Base-by-base conservation (phyloP, 257 asterid genomes). In the Orobanche coerulescens region DNA sequence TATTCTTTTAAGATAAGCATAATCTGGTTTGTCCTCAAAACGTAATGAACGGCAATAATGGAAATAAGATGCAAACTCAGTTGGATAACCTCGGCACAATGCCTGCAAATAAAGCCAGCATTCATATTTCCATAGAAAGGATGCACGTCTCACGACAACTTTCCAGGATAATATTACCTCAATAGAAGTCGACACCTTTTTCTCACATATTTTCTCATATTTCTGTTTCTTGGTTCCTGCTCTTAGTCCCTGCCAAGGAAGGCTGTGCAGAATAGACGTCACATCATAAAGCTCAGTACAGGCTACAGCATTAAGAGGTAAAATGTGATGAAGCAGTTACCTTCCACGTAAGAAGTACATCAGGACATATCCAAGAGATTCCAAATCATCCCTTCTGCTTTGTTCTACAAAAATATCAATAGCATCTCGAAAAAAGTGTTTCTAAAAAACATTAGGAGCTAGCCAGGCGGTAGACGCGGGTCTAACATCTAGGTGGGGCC, bases 321-420 rank as follows among this genome's bases (percentile, higher is more conserved):
- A 44, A 57, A 62, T 48, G 36, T 13, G 68, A 61, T 16, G 10
- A 11, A 58, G 33, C n/a, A 42, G 28, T 62, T 69, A 88, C 98
- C 98, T 85, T 82, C 98, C 98, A 70, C 95, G 77, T 23, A 91
- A 77, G 81, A 91, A 91, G 81, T 91, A 91, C 96, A 88, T 81
- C 34, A 91, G 85, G 69, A 91, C 94, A 65, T 74, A 91, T 67
- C 98, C 98, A 67, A 91, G 98, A 69, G 98, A 91, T 74, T 91
- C 98, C 90, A 91, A 79, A 71, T 91, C 98, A 78, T 91, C 98
- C 78, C 98, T 85, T 81, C 98, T 85, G 82, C 98, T 88, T 84
- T 91, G 98, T 75, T 91, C 98, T 88, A 64, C 37, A 61, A 37
- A 20, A 37, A 70, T 20, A 49, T 40, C 10, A 58, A 62, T 4